phyloP scores from a whole-genome alignment of 495 filamentous ascomycete species.

The Sabuloglossum arenarium region DNA sequence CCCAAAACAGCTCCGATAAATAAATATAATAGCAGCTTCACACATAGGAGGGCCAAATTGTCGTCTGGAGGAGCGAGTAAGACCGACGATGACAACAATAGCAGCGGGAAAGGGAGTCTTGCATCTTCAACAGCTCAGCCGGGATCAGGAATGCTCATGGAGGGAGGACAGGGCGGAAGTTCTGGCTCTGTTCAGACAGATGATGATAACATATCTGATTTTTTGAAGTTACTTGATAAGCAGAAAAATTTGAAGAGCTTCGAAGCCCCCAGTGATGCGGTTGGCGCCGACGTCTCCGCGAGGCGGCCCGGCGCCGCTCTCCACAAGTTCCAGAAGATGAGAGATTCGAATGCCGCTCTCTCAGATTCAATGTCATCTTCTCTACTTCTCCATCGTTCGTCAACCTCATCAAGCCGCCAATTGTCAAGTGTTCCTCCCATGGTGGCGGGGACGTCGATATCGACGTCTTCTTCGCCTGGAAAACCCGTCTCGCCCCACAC shows the following conservation, averaged over 20 bases:
- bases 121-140: constrained; percentile 66
- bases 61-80: constrained; percentile 52
- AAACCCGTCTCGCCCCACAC: constrained; percentile 89
- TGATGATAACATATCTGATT: constrained; percentile 83
- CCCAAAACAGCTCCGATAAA: constrained; percentile 52
- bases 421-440: constrained; percentile 66
- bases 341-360: constrained; percentile 64
- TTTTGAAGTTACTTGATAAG: constrained; percentile 65
- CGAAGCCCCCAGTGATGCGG: constrained; percentile 18
- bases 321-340: constrained; percentile 60
- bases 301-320: constrained; percentile 48
- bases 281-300: constrained; percentile 32
- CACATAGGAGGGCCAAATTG: constrained; percentile 54
- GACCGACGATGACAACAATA: constrained; percentile 64
- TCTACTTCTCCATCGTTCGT: constrained; percentile 59
- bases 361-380: constrained; percentile 81
- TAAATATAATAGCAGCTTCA: constrained; percentile 69
- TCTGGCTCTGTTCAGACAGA: constrained; percentile 66
- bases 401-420: constrained; percentile 66
- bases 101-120: constrained; percentile 72
- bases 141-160: constrained; percentile 62
- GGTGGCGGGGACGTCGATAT: constrained; percentile 62
- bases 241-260: constrained; percentile 62
- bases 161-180: constrained; percentile 40
- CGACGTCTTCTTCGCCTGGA: constrained; percentile 68